phyloP scores from a whole-genome alignment of 2,329 filamentous ascomycete genomes.

The Arthrinium phaeospermum region DNA sequence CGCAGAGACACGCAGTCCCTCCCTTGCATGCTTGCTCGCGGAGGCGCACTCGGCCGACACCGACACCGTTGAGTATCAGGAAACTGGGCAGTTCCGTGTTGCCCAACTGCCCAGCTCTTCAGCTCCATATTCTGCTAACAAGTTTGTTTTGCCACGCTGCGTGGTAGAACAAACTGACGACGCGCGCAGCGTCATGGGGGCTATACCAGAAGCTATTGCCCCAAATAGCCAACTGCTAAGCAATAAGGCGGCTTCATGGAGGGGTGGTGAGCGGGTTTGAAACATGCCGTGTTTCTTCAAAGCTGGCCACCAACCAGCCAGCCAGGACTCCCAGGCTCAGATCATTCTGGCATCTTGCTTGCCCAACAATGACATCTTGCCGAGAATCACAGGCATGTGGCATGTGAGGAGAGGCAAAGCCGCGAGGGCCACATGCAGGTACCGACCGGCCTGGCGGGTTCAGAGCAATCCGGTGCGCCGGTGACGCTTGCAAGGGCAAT shows the following conservation, averaged over 20 bases:
- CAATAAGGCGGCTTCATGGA: constrained; percentile 5
- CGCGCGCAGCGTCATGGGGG: background rate
- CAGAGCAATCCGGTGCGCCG: background rate
- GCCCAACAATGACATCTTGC: background rate
- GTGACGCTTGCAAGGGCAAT: background rate
- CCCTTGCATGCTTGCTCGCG: background rate
- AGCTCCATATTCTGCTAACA: background rate
- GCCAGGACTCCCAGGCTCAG: background rate
- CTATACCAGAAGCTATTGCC: background rate
- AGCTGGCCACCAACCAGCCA: background rate
- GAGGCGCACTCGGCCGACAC: background rate
- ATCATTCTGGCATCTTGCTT: background rate
- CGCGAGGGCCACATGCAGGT: background rate
- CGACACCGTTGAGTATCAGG: background rate
- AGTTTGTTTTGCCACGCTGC: background rate
- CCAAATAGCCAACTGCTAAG: background rate
- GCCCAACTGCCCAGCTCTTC: background rate
- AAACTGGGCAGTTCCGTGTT: background rate
- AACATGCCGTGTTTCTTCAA: constrained; percentile 11
- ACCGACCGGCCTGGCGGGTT: constrained; percentile 10
- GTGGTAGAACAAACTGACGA: background rate
- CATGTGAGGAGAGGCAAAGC: background rate
- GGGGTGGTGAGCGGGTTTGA: background rate
- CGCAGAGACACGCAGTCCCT: background rate
- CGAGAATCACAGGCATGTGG: background rate